Base-by-base conservation (phyloP, 2,329 filamentous ascomycete species). In the Fusarium beomiforme region DNA sequence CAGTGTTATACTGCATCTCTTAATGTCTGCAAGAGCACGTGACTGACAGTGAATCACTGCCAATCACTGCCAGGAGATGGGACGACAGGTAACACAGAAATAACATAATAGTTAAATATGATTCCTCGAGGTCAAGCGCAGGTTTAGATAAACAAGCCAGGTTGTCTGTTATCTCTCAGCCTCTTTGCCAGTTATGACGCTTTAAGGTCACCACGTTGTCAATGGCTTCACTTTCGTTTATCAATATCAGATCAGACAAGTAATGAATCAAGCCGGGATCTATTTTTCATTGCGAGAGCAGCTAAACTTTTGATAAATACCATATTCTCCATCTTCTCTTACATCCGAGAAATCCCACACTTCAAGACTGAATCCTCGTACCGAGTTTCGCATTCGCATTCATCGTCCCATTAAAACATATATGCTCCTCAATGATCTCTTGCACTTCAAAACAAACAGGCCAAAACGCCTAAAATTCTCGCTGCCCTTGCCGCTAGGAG, bases 221-320 rank as follows among this genome's bases (percentile, higher is more conserved):
- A 21, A 21, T 9, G 19, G 26, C 44, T 33, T 21, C n/a, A 37
- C 24, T 16, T 44, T 36, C 14, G n/a, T 59, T 36, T 50, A 31
- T 34, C 24, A 12, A 29, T 37, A 13, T 53, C 26, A 41, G 24
- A 51, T 33, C 34, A 33, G 49, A 34, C n/a, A 33, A 26, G 47
- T 51, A 21, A 34, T 46, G 33, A 37, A 62, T 64, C 31, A 61
- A 63, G 51, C 37, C 51, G 16, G 23, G 21, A 55, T 76, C 70
- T 75, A 72, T 64, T 72, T 72, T 76, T 67, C 66, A 67, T 73
- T 72, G 57, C 56, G 59, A 72, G 67, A 69, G 67, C 53, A 68
- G 64, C 66, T 70, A 58, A 76, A 74, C 69, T 76, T 77, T 77
- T 75, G 53, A 58, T 69, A 57, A 59, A 47, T 50, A 67, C 63